A percentile compares a stretch with the other conserved stretches of the same genome.
Evolutionary conservation across 768 basidiomycete species (phyloP).

Genomic region (Leccinellum rugosiceps): DNA sequence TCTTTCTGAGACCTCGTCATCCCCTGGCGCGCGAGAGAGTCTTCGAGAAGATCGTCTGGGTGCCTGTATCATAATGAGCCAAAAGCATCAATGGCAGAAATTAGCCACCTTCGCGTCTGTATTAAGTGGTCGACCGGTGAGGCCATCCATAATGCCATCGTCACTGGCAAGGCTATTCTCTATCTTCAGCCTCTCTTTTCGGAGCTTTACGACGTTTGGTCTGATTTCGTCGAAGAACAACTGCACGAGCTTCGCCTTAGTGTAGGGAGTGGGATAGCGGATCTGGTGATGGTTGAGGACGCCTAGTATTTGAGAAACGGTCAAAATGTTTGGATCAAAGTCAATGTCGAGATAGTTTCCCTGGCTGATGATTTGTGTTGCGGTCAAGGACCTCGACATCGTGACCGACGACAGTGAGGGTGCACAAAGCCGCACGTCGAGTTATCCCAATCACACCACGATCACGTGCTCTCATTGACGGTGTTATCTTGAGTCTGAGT

Average conservation of each 20-base stretch:
- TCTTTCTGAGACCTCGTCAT: slow-evolving; percentile 40
- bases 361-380: slow-evolving; percentile 66
- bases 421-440: not conserved
- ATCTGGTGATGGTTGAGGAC: slow-evolving; percentile 76
- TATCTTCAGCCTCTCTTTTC: slow-evolving; percentile 60
- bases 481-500: no score
- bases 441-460: slow-evolving; percentile 5
- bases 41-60: slow-evolving; percentile 61
- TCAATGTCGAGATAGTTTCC: slow-evolving; percentile 80
- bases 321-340: slow-evolving; percentile 71
- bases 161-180: slow-evolving; percentile 74
- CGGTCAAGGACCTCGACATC: slow-evolving; percentile 72
- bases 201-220: slow-evolving; percentile 51
- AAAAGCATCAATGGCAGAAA: slow-evolving; percentile 4
- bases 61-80: slow-evolving; percentile 12
- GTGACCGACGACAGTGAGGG: slow-evolving; percentile 20
- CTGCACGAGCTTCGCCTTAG: slow-evolving; percentile 72
- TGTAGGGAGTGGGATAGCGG: slow-evolving; percentile 68
- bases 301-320: slow-evolving; percentile 78
- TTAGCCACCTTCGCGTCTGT: slow-evolving; percentile 43
- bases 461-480: slow-evolving; percentile 29
- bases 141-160: slow-evolving; percentile 77
- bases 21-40: slow-evolving; percentile 53
- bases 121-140: slow-evolving; percentile 70
- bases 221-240: slow-evolving; percentile 79